These are phyloP conservation scores for Furcasterigmium furcatum DNA, from an alignment of 2,329 filamentous ascomycete species.

Conservation along the genomic window DNA sequence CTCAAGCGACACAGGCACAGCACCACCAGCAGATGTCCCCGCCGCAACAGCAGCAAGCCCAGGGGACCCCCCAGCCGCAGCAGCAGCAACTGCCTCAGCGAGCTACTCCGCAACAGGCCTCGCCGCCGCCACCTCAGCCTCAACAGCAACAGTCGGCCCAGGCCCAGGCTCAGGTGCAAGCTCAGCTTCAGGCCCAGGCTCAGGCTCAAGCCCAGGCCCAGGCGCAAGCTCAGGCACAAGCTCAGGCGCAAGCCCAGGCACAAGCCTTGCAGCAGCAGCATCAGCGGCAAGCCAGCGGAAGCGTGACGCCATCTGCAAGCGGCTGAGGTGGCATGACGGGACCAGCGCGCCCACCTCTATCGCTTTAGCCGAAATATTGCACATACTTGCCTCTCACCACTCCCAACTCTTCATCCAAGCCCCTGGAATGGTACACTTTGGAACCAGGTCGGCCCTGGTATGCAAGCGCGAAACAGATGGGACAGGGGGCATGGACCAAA, in stretches of 20 bases:
- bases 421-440: too few relatives aligned
- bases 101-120: slow-evolving; percentile 14
- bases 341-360: too few relatives aligned
- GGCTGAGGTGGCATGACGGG: slow-evolving; percentile 13
- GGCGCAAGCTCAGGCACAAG: background rate
- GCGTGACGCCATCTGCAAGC: slow-evolving; percentile 31
- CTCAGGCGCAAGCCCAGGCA: slow-evolving; percentile 3
- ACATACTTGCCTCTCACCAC: slow-evolving; percentile 6
- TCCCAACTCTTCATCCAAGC: too few relatives aligned
- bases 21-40: slow-evolving; percentile 10
- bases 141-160: slow-evolving; percentile 19
- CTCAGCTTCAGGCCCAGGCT: background rate
- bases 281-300: slow-evolving; percentile 32
- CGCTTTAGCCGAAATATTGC: background rate
- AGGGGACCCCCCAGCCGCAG: slow-evolving; percentile 2
- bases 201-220: slow-evolving; percentile 5
- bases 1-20: slow-evolving; percentile 4
- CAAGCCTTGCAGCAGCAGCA: slow-evolving; percentile 13
- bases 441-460: too few relatives aligned
- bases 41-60: slow-evolving; percentile 6
- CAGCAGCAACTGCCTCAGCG: slow-evolving; percentile 7
- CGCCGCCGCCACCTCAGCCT: slow-evolving; percentile 20
- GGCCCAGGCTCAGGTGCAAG: slow-evolving; percentile 18
- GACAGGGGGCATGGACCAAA: too few relatives aligned
- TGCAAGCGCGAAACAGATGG: too few relatives aligned